Percentiles rank a stretch among this genome's conserved stretches.
phyloP scores from a whole-genome alignment of 148 eudicot species.

The Rhododendron mucronatum region DNA sequence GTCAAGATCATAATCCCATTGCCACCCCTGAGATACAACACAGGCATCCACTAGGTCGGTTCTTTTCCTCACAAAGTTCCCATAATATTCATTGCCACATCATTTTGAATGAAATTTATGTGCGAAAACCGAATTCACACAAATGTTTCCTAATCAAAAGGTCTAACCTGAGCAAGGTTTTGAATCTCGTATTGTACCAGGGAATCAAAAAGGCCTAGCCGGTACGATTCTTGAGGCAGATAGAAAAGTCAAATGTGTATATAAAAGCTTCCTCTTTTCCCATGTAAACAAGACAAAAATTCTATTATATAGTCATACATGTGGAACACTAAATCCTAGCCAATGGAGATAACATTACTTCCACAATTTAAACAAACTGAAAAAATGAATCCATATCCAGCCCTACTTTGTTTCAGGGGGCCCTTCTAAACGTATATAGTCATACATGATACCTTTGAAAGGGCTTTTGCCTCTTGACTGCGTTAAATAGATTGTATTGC shows the following conservation, averaged over 20 bases:
- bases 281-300: not conserved
- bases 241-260: not conserved
- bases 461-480: constrained; percentile 33
- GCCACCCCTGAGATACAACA: not conserved
- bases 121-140: not conserved
- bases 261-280: not conserved
- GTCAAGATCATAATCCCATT: not conserved
- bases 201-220: not conserved
- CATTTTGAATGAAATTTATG: not conserved
- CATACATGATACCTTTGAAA: constrained; percentile 58
- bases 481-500: constrained; percentile 41
- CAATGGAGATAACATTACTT: not conserved
- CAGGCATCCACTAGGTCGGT: not conserved
- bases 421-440: constrained; percentile 65
- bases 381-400: not conserved
- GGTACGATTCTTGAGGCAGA: no score
- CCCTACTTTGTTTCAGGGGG: constrained; percentile 20
- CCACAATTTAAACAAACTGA: not conserved
- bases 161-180: no score
- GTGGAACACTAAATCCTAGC: not conserved
- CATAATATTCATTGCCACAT: not conserved
- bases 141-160: not conserved
- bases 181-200: no score
- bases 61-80: not conserved
- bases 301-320: not conserved